Base-by-base conservation (phyloP, 495 filamentous ascomycete genomes). In the Niebla homalea region DNA sequence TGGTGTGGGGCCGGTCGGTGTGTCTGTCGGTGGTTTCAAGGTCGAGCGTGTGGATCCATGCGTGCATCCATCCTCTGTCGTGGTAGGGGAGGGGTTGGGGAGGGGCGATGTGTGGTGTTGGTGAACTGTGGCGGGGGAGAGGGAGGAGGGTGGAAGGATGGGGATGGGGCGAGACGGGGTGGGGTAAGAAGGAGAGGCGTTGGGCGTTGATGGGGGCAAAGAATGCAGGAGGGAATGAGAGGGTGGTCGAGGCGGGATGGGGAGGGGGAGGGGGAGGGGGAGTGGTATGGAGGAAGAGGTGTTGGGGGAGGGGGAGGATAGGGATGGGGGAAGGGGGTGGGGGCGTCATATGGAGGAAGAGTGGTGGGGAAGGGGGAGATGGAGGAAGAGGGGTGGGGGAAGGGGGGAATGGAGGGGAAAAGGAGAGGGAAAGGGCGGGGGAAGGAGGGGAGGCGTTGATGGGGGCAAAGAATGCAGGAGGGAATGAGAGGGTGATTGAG, bases 271-370 rank as follows among this genome's bases (percentile, higher is more conserved):
- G 23, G 52, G 51, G 21, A 56, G 56, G n/a, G 83, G 94, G 50
- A 77, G 94, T 6, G 89, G 84, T 15, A 88, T 95, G 65, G 74
- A 93, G 2, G 83, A 84, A 2, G 89, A 94, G 61, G 89, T 87
- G 3, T 80, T 77, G 70, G 78, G 76, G 14, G 72, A 75, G 55
- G 71, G 65, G 53, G 68, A 67, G n/a, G n/a, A 0, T 89, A 89
- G 0, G 70, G 79, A 0, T 89, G 89, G 0, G 70, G 79, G 59
- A 88, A 89, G 3, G 89, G 81, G 4, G 69, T 84, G 43, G 25
- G 26, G 26, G 26, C 5, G 1, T 2, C 5, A 29, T 6, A 6
- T 10, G 26, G 96, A 56, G 88, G 85, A 19, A 71, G 71, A 16
- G 75, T 77, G 39, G 80, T 76, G 35, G 81, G 84, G 4, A 65